These are phyloP conservation scores for Cyclotella sp. DNA, from an alignment of 108 stramenopile species.

Conservation along the genomic window DNA sequence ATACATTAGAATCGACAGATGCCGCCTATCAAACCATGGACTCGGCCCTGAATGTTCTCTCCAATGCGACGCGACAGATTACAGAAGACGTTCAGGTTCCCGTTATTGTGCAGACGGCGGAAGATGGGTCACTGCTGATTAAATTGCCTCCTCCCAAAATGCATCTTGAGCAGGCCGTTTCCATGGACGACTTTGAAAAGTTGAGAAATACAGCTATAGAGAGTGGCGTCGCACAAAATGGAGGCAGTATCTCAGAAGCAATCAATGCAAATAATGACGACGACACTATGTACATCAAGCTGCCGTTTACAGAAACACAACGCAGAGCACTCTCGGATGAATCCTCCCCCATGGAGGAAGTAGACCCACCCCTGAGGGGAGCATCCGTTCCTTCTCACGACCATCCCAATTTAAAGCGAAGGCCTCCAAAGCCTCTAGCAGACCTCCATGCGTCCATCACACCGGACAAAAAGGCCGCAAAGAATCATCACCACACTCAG, in stretches of 20 bases:
- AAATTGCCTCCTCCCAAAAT: slow-evolving; percentile 50
- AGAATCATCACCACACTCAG: slow-evolving; percentile 17
- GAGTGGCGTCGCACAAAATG: not conserved
- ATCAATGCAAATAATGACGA: slow-evolving; percentile 6
- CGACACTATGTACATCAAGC: slow-evolving; percentile 45
- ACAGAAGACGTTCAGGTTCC: not conserved
- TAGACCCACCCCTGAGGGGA: slow-evolving; percentile 39
- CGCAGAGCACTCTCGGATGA: not conserved
- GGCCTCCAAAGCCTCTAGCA: slow-evolving; percentile 19
- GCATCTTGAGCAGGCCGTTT: slow-evolving; percentile 13
- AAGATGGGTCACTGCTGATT: slow-evolving; percentile 48
- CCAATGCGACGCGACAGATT: not conserved
- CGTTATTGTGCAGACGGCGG: slow-evolving; percentile 34
- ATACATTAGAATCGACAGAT: not conserved
- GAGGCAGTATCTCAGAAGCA: not conserved
- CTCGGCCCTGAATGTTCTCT: not conserved
- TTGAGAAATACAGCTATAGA: too few relatives aligned
- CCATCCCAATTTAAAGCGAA: slow-evolving; percentile 14
- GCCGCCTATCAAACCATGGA: not conserved
- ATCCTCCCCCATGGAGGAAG: slow-evolving; percentile 12
- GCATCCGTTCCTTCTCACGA: slow-evolving; percentile 13
- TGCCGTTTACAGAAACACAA: slow-evolving; percentile 31
- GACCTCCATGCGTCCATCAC: not conserved
- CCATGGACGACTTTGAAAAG: not conserved
- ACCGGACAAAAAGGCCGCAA: not conserved